These are phyloP conservation scores for Plasmopara halstedii DNA, from an alignment of 352 stramenopile genomes.

Conservation along the genomic window DNA sequence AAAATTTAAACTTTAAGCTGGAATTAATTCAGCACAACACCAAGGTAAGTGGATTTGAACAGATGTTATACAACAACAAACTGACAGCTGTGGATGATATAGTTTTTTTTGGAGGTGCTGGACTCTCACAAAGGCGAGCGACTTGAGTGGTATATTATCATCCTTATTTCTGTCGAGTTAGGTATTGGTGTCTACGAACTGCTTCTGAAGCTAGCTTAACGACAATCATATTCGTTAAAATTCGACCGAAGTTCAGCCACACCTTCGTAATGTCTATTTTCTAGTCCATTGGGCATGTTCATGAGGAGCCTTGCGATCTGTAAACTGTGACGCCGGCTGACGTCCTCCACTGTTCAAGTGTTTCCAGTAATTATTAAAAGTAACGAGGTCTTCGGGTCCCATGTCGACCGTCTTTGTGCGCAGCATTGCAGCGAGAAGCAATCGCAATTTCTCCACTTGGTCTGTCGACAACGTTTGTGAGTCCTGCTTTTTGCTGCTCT, in stretches of 20 bases:
- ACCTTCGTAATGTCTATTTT: too few relatives aligned
- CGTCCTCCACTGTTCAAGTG: slow-evolving; percentile 66
- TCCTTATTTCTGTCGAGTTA: slow-evolving; percentile 93
- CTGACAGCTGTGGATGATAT: slow-evolving; percentile 8
- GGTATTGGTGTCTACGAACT: slow-evolving; percentile 84
- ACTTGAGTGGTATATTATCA: slow-evolving; percentile 98
- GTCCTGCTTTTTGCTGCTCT: slow-evolving; percentile 17
- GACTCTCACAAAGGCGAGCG: slow-evolving; percentile 90
- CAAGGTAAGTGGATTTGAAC: slow-evolving; percentile 56
- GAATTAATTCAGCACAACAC: slow-evolving; percentile 97
- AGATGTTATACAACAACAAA: not conserved
- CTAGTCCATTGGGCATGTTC: slow-evolving; percentile 76
- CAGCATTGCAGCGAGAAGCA: slow-evolving; percentile 68
- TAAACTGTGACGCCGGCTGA: slow-evolving; percentile 64
- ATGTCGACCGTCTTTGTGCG: slow-evolving; percentile 71
- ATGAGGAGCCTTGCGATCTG: slow-evolving; percentile 75
- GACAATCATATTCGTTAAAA: too few relatives aligned
- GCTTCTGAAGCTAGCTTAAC: slow-evolving; percentile 61
- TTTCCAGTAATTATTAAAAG: slow-evolving; percentile 79
- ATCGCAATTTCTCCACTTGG: slow-evolving; percentile 58
- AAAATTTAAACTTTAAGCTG: slow-evolving; percentile 97
- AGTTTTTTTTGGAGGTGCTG: slow-evolving; percentile 98
- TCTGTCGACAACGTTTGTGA: slow-evolving; percentile 31
- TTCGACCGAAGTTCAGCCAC: too few relatives aligned
- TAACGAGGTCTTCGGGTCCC: slow-evolving; percentile 57